Conservation (phyloP, 768 basidiomycete species). For the Ramaria rubella region DNA sequence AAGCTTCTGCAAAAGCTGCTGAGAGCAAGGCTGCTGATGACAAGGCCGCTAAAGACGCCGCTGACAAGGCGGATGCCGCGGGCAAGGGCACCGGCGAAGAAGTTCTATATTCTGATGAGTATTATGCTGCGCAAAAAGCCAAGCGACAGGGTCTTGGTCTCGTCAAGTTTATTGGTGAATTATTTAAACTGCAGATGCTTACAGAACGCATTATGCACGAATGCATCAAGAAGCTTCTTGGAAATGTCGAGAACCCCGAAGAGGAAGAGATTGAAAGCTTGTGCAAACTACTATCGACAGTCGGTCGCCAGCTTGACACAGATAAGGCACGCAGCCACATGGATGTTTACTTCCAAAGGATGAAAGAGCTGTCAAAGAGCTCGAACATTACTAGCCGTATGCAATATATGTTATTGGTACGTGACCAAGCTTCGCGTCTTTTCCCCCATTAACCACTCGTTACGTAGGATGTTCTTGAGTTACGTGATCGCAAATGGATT, state of each 20-base stretch:
- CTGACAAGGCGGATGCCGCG: slow-evolving; percentile 43
- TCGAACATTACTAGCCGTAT: slow-evolving; percentile 76
- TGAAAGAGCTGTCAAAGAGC: slow-evolving; percentile 76
- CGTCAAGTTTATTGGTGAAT: slow-evolving; percentile 96
- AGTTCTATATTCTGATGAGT: slow-evolving; percentile 89
- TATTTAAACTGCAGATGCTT: slow-evolving; percentile 98
- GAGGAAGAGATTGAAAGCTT: slow-evolving; percentile 97
- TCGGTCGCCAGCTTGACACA: slow-evolving; percentile 78
- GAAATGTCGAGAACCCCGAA: slow-evolving; percentile 91
- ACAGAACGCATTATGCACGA: slow-evolving; percentile 98
- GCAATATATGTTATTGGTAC: slow-evolving; percentile 91
- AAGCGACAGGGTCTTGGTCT: slow-evolving; percentile 96
- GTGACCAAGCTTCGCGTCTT: slow-evolving; percentile 20
- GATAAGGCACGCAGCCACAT: slow-evolving; percentile 77
- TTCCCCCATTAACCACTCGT: slow-evolving; percentile 10
- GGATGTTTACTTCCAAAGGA: slow-evolving; percentile 88
- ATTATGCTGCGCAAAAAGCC: slow-evolving; percentile 93
- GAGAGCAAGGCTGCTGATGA: slow-evolving; percentile 82
- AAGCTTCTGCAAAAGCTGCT: slow-evolving; percentile 80
- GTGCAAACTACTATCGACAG: slow-evolving; percentile 87
- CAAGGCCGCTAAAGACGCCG: slow-evolving; percentile 64
- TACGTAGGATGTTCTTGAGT: slow-evolving; percentile 79
- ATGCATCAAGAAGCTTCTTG: slow-evolving; percentile 92
- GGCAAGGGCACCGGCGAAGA: slow-evolving; percentile 50
- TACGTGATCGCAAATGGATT: slow-evolving; percentile 79